Conservation (phyloP, 164 flowering plant species). For the Tetracentron sinense region DNA sequence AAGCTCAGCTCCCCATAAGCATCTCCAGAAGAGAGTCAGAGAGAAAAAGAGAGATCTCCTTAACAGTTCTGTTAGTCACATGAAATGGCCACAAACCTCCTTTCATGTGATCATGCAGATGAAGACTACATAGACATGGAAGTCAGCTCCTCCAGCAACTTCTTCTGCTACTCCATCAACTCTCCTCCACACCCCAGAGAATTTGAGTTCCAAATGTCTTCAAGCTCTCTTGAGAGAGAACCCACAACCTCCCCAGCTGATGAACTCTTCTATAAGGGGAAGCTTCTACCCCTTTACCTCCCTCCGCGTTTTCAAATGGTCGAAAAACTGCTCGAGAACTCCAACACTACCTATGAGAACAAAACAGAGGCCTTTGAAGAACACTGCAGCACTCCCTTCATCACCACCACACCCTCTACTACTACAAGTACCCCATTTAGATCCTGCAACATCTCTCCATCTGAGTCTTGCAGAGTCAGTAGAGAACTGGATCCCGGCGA, state of each 20-base stretch:
- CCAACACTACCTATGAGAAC: slow-evolving; percentile 15
- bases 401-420: slow-evolving; percentile 10
- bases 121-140: slow-evolving; percentile 91
- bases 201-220: slow-evolving; percentile 81
- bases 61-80: not conserved
- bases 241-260: slow-evolving; percentile 68
- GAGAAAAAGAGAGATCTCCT: not conserved
- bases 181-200: slow-evolving; percentile 44
- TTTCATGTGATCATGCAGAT: slow-evolving; percentile 38
- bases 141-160: slow-evolving; percentile 45
- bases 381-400: slow-evolving; percentile 16
- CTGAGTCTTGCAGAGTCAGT: slow-evolving; percentile 63
- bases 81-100: slow-evolving; percentile 27
- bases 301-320: slow-evolving; percentile 83
- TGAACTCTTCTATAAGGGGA: slow-evolving; percentile 91
- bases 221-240: slow-evolving; percentile 32
- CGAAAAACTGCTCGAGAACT: slow-evolving; percentile 43
- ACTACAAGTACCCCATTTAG: slow-evolving; percentile 36
- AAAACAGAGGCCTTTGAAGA: slow-evolving; percentile 20
- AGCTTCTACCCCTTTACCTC: slow-evolving; percentile 84
- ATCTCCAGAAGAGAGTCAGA: slow-evolving; percentile 11
- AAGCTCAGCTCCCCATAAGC: slow-evolving; percentile 13
- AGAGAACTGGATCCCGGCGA: slow-evolving; percentile 61
- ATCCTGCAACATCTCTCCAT: slow-evolving; percentile 58
- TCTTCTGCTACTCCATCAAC: no score